Evolutionary conservation across 129 eudicot genomes (phyloP).

Genomic region (Silybum marianum): DNA sequence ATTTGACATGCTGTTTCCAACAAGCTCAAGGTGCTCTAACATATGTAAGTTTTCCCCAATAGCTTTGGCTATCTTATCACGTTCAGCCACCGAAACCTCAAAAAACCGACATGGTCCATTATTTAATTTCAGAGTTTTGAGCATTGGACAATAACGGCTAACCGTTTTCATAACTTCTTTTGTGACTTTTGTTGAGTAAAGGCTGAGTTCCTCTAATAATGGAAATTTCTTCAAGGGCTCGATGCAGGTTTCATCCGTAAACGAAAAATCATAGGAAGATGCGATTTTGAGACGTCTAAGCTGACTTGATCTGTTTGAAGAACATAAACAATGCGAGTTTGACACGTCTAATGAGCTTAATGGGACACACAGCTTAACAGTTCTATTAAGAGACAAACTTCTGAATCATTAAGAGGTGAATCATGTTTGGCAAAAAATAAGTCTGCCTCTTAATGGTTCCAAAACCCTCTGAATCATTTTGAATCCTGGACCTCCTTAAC

Average conservation of each 20-base stretch:
- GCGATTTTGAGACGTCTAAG: background rate
- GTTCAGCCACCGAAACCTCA: background rate
- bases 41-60: background rate
- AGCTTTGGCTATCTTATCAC: background rate
- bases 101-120: background rate
- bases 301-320: conserved; percentile 4
- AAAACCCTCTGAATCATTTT: no score
- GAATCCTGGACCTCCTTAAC: no score
- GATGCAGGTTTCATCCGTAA: background rate
- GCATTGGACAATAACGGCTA: background rate
- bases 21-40: background rate
- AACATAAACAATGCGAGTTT: background rate
- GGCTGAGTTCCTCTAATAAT: conserved; percentile 10
- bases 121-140: background rate
- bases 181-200: background rate
- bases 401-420: no score
- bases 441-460: no score
- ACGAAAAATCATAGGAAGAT: background rate
- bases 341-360: background rate
- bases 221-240: conserved; percentile 22
- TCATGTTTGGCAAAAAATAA: no score
- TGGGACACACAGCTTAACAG: background rate
- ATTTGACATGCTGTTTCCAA: background rate
- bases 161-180: background rate
- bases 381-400: no score